Percentiles rank a stretch among this genome's conserved stretches.
phyloP scores from a whole-genome alignment of 805 yeast genomes.

The Kockiozyma suomiensis region DNA sequence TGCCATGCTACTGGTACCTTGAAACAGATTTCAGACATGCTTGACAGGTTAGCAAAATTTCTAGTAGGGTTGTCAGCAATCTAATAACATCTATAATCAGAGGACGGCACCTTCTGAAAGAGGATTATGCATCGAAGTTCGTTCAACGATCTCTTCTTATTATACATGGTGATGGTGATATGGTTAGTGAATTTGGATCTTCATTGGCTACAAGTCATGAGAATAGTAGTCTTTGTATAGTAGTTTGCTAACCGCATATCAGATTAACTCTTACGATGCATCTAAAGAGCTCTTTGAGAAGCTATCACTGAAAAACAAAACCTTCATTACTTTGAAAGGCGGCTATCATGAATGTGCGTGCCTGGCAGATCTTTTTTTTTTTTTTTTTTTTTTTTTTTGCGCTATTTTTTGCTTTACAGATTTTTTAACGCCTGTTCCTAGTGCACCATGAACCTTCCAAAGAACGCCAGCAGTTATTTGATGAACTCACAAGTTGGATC shows the following conservation, averaged over 20 bases:
- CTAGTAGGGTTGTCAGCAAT: background rate
- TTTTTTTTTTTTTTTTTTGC: background rate
- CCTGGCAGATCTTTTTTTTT: background rate
- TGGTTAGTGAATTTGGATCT: constrained; percentile 19
- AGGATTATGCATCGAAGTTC: constrained; percentile 37
- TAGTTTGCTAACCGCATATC: background rate
- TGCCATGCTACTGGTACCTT: constrained; percentile 39
- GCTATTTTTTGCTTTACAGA: background rate
- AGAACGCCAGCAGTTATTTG: constrained; percentile 4
- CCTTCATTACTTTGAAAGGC: constrained; percentile 31
- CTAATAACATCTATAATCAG: constrained; percentile 21
- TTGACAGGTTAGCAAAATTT: constrained; percentile 20
- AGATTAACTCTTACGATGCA: constrained; percentile 28
- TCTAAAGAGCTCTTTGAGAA: constrained; percentile 34
- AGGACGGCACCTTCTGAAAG: constrained; percentile 41
- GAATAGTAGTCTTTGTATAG: no score
- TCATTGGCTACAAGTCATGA: no score
- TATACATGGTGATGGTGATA: constrained; percentile 41
- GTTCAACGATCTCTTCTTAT: constrained; percentile 44
- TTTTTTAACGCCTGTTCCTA: background rate
- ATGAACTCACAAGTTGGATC: constrained; percentile 10
- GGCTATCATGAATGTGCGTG: constrained; percentile 35
- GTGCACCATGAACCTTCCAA: constrained; percentile 13
- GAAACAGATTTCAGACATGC: constrained; percentile 41
- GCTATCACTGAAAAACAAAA: constrained; percentile 35